These are phyloP conservation scores for Fusarium pseudograminearum DNA, from an alignment of 2,329 filamentous ascomycete species.

Conservation along the genomic window DNA sequence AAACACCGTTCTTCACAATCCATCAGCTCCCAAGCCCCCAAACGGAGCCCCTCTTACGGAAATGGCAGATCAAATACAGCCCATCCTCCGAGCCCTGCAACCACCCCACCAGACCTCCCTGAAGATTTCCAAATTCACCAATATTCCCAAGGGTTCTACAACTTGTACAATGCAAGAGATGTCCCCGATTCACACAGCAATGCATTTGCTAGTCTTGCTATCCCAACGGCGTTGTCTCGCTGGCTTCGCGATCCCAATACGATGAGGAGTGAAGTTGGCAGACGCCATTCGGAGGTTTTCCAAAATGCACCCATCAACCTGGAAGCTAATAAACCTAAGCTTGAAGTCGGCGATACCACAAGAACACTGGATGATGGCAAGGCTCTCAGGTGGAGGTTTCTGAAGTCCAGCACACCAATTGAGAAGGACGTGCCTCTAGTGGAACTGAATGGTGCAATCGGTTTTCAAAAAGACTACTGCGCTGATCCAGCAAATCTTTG, in stretches of 20 bases:
- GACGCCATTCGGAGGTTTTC: constrained; percentile 76
- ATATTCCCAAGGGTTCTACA: constrained; percentile 81
- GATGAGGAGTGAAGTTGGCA: constrained; percentile 75
- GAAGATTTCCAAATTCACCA: constrained; percentile 74
- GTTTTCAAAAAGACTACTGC: constrained; percentile 79
- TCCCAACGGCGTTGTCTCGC: constrained; percentile 78
- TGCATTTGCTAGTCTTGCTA: constrained; percentile 78
- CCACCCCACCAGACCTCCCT: constrained; percentile 74
- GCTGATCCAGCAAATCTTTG: constrained; percentile 74
- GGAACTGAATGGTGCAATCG: constrained; percentile 83
- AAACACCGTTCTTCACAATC: constrained; percentile 89
- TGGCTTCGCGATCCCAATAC: constrained; percentile 83
- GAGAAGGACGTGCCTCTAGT: constrained; percentile 69
- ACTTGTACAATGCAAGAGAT: constrained; percentile 75
- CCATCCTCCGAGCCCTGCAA: constrained; percentile 80
- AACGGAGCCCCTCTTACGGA: constrained; percentile 73
- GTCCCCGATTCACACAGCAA: constrained; percentile 76
- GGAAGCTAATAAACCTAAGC: constrained; percentile 57
- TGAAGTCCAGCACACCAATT: constrained; percentile 65
- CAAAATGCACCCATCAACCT: constrained; percentile 61
- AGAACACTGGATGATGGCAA: constrained; percentile 51
- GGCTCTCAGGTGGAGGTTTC: constrained; percentile 75
- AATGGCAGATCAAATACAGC: constrained; percentile 71
- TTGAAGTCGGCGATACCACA: constrained; percentile 64
- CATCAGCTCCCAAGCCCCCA: constrained; percentile 73